Conservation (phyloP, 352 stramenopile genomes). For the Pilasporangium apinafurcum region DNA sequence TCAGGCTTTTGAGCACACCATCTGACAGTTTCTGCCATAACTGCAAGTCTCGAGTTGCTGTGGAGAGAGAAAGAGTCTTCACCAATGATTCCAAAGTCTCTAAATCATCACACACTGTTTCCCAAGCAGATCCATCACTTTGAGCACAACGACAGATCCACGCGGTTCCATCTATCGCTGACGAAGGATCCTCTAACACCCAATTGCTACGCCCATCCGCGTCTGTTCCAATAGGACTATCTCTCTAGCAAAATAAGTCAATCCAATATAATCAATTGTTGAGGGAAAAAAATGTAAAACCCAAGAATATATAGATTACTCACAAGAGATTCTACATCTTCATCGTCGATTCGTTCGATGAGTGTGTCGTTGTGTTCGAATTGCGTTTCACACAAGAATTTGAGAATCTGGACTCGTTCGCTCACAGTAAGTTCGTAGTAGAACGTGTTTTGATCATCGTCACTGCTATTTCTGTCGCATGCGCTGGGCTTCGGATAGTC, state of each 20-base stretch:
- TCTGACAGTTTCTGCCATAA: slow-evolving; percentile 38
- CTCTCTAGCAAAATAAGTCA: slow-evolving; percentile 18
- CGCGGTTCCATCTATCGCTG: slow-evolving; percentile 32
- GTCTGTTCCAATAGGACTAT: slow-evolving; percentile 39
- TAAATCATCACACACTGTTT: slow-evolving; percentile 55
- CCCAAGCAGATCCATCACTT: slow-evolving; percentile 33
- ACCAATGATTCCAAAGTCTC: slow-evolving; percentile 42
- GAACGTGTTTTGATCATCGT: slow-evolving; percentile 17
- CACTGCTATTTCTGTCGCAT: slow-evolving; percentile 6
- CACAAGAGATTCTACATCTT: slow-evolving; percentile 44
- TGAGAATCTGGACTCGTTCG: slow-evolving; percentile 42
- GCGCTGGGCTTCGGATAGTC: slow-evolving; percentile 7
- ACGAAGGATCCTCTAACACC: slow-evolving; percentile 52
- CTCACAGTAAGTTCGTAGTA: slow-evolving; percentile 38
- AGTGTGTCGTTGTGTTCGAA: slow-evolving; percentile 61
- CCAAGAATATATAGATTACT: background rate
- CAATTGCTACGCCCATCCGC: slow-evolving; percentile 45
- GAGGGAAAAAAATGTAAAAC: background rate
- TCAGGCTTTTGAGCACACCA: slow-evolving; percentile 43
- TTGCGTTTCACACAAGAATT: slow-evolving; percentile 55
- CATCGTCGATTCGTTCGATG: slow-evolving; percentile 43
- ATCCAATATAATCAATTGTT: background rate
- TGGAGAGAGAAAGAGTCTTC: slow-evolving; percentile 37
- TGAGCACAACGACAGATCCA: slow-evolving; percentile 56
- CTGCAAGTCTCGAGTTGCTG: slow-evolving; percentile 38